These are phyloP conservation scores for Ophiostoma sp. DNA, from an alignment of 2,329 filamentous ascomycete species.

Conservation along the genomic window DNA sequence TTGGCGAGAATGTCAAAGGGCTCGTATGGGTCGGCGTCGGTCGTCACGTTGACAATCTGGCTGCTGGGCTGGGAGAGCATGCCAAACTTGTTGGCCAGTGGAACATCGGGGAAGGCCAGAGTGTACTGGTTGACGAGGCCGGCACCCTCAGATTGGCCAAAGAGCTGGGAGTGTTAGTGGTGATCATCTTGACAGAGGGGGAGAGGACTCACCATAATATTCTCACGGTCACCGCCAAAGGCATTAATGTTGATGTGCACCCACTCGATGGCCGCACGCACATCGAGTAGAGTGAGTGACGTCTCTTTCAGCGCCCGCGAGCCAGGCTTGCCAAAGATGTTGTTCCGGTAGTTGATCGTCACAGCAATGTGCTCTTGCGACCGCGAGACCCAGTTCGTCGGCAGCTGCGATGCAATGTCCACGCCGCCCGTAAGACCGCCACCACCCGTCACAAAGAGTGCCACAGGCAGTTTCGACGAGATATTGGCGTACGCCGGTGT, in stretches of 20 bases:
- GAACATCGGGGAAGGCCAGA: not conserved
- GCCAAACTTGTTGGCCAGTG: constrained; percentile 3
- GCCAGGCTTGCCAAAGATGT: not conserved
- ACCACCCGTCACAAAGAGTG: not conserved
- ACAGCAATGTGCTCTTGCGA: constrained; percentile 6
- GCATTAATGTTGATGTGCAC: not conserved
- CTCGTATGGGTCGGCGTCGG: not conserved
- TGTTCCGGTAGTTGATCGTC: constrained; percentile 3
- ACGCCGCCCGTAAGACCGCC: not conserved
- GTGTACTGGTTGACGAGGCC: not conserved
- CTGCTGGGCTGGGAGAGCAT: not conserved
- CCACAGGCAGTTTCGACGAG: not conserved
- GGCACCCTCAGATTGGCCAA: not conserved
- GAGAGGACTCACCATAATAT: not conserved
- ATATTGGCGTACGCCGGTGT: not conserved
- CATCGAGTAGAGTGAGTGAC: not conserved
- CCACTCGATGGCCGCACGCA: not conserved
- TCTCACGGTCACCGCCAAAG: not conserved
- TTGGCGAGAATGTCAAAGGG: not conserved
- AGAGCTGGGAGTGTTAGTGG: not conserved
- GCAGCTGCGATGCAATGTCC: not conserved
- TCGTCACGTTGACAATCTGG: not conserved
- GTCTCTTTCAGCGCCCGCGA: not conserved
- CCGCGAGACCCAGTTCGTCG: not conserved
- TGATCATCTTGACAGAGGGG: not conserved